Evolutionary conservation across 208 protist genomes (phyloP), one percentile per base, ranked within the genome.

Genomic region (Leishmania turanica): DNA sequence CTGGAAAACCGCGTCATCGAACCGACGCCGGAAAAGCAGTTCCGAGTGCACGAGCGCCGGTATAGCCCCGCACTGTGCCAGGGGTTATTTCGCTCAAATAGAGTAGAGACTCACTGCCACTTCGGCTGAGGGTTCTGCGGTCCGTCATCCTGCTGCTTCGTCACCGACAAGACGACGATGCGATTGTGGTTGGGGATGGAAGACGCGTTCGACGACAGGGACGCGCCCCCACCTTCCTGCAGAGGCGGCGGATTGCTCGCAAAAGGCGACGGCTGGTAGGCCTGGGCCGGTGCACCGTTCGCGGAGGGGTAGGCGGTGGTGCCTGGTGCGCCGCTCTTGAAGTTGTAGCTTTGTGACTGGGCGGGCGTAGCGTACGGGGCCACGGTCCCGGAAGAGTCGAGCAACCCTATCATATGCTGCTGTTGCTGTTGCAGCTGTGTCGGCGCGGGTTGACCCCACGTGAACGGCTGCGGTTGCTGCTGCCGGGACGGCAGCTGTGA

Each of bases 91-190:
- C 31, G 31, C 47, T 27, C 24, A n/a, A 45, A 31, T 24, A 47
- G 47, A 27, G 17, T 13, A 31, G 42, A 5, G 45, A 54, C 13
- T 68, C 74, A 66, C 74, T 31, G 34, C 56, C 31, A 77, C 37
- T 34, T 1, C 74, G 56, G n/a, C 21, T 58, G 34, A 6, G 40
- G 13, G 74, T 47, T 77, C 37, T 40, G 34, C 31, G 56, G 9
- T 8, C 34, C 40, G 40, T 15, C 53, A 24, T 45, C 24, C 21
- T 17, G 31, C 5, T 70, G 54, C 68, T 80, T 79, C 6, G 75
- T 77, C 13, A 84, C 75, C 1, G 75, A 79, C 42, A 80, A 71
- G 34, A 80, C 69, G 21, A 37, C 40, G 21, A 77, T 84, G 66
- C 75, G 66, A 49, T 71, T 80, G 53, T 49, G 53, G 49, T 79